Base-by-base conservation (phyloP, 345 rosid genomes). In the Citrus glauca region DNA sequence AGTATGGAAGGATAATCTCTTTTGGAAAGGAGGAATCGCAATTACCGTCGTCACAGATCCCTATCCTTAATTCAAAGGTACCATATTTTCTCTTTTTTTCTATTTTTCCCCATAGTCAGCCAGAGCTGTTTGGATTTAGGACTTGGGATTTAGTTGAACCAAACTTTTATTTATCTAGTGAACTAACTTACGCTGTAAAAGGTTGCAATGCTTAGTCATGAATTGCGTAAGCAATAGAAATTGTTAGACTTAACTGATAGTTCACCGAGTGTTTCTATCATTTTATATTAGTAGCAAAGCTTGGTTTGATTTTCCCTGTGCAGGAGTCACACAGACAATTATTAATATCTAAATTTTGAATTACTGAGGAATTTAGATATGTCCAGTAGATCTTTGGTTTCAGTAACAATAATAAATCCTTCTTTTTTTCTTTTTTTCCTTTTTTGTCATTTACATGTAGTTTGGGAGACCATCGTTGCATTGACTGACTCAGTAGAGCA, bases 1-100 rank as follows among this genome's bases (percentile, higher is more conserved):
- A 89, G 25, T 90, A 83, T 17, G 97, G 98, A 80, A 87, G 94
- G 81, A 81, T 93, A 25, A 78, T 93, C 71, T 81, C 92, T 75
- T 93, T 90, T 7, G 89, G 97, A 57, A 90, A 88, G 83, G 72
- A 48, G 22, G 89, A 89, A 50, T 82, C 90, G 0, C 53, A 80
- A 20, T 63, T 86, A 16, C 91, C 87, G 56, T 89, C 94, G 57
- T 84, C 86, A 22, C 80, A 81, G 77, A 83, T 91, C 71, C 84
- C 82, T 17, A 38, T 73, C 53, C 37, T 82, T n/a, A 79, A 85
- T 77, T 20, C 78, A 14, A 77, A 89, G 91, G 91, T 89, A 81
- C 13, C 27, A 11, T 37, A 50, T n/a, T 55, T 32, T 66, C 71
- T 56, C 65, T 75, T 35, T 53, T 27, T 33, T 25, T 65, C 24